A percentile compares a stretch with the other conserved stretches of the same genome.
Conservation (phyloP, 148 eudicot species). For the Nepenthes mirabilis region DNA sequence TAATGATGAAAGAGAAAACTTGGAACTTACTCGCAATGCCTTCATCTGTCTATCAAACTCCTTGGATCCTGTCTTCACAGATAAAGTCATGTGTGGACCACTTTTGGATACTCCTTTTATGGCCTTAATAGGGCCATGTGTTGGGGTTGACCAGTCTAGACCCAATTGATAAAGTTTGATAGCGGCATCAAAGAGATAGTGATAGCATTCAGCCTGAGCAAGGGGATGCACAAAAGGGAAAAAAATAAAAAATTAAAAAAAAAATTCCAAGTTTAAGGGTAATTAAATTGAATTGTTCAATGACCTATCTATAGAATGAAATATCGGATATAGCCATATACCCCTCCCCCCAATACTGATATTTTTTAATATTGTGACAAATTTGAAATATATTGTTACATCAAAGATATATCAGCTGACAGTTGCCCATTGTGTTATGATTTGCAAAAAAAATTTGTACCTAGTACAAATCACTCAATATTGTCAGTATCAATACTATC, state of each 20-base stretch:
- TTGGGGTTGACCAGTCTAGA: constrained; percentile 65
- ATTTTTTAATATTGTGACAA: no score
- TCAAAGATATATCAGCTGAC: no score
- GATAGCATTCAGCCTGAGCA: constrained; percentile 90
- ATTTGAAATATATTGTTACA: no score
- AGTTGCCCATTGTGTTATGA: no score
- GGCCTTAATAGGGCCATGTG: constrained; percentile 55
- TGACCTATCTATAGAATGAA: no score
- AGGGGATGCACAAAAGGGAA: not conserved
- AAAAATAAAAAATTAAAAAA: not conserved
- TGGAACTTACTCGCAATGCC: constrained; percentile 28
- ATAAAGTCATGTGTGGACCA: constrained; percentile 7
- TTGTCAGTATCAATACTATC: no score
- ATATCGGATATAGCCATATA: no score
- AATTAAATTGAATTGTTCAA: no score
- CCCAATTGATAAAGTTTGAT: constrained; percentile 82
- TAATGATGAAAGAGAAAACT: constrained; percentile 4
- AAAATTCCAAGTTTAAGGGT: not conserved
- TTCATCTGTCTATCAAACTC: constrained; percentile 8
- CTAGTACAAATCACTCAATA: no score
- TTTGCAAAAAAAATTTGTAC: no score
- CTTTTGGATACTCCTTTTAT: constrained; percentile 20
- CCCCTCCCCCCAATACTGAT: no score
- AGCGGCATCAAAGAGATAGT: constrained; percentile 92
- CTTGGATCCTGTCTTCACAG: constrained; percentile 14